Evolutionary conservation across 1,139 yeast genomes (phyloP), one percentile per base, ranked within the genome.

Genomic region (Blastobotrys ciferrii): DNA sequence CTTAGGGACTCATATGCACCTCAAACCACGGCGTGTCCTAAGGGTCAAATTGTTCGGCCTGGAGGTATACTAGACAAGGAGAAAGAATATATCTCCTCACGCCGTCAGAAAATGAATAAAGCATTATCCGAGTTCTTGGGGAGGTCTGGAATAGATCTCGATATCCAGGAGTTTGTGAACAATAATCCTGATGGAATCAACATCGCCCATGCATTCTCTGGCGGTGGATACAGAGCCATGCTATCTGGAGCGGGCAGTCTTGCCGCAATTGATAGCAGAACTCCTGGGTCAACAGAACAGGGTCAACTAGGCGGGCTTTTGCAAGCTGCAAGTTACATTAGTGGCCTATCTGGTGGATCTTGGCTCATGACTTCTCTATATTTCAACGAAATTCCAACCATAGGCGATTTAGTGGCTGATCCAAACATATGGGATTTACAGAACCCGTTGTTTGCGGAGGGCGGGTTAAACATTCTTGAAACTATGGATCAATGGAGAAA

Each of bases 181-280:
- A 68, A 76, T 25, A 68, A 70, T 19, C 25, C 13, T 1, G 38
- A 38, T 23, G 37, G 45, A 2, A 25, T 57, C 18, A 73, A 68
- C 38, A 72, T 85, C 45, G 95, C 82, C 1, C 62, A 85, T 17
- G 86, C 92, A 2, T 80, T 84, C 59, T 80, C 88, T 6, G 95
- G 95, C 40, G 95, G 95, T 56, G 91, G 95, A 2, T 86, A 84
- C 65, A 73, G 95, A 53, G 88, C 95, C 33, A 83, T 86, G 92
- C 69, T 86, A 33, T 68, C 71, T 51, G 94, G 92, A 19, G 95
- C 94, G 2, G 95, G 96, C 32, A 80, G 82, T 60, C 64, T 86
- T 36, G 72, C 87, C 17, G 95, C 89, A 0, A 67, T 85, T 53
- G 96, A 87, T 62, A 73, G 76, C 55, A 71, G 95, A 58, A 82